Base-by-base conservation (phyloP, 768 basidiomycete species). In the Suillus plorans region DNA sequence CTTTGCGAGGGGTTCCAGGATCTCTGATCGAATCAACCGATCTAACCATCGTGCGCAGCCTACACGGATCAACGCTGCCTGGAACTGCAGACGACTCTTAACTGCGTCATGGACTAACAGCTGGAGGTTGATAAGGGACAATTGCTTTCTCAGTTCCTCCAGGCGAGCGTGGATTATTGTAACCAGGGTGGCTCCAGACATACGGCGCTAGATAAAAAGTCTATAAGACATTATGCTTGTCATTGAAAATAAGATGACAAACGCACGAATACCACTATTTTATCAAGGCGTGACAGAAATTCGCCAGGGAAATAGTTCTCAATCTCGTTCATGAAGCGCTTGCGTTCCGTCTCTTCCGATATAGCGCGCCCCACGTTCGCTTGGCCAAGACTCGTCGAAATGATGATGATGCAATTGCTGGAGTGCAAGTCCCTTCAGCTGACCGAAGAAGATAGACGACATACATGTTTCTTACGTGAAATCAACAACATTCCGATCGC, bases 401-500 rank as follows among this genome's bases (percentile, higher is more conserved):
- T 52, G 37, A 63, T 56, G 16, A 63, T 63, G 25, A 63, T 63
- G 16, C 62, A 63, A 56, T 63, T 63, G 12, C 62, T 63, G 18
- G 10, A 14, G 25, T 63, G 18, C 14, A 2, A n/a, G 45, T 47
- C 4, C 45, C 31, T 60, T 60, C 59, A 44, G 39, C 22, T 60
- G 13, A 53, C 37, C 39, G 20, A 20, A 53, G 42, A n/a, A 22
- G 25, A 56, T 22, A 34, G 25, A 63, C 2, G 39, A 63, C 12
- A 22, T 3, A 42, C 2, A 18, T 52, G 20, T 39, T 39, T 42
- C 47, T 61, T 41, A 64, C 59, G 39, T 45, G 37, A 64, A 64
- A 39, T 61, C 60, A 13, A 64, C 60, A 28, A 36, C 28, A 39
- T 61, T 61, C n/a, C 59, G 59, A 37, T 64, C 64, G 20, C 80